Evolutionary conservation across 768 basidiomycete species (phyloP), one percentile per base, ranked within the genome.

Genomic region (Rhodotorula taiwanensis): DNA sequence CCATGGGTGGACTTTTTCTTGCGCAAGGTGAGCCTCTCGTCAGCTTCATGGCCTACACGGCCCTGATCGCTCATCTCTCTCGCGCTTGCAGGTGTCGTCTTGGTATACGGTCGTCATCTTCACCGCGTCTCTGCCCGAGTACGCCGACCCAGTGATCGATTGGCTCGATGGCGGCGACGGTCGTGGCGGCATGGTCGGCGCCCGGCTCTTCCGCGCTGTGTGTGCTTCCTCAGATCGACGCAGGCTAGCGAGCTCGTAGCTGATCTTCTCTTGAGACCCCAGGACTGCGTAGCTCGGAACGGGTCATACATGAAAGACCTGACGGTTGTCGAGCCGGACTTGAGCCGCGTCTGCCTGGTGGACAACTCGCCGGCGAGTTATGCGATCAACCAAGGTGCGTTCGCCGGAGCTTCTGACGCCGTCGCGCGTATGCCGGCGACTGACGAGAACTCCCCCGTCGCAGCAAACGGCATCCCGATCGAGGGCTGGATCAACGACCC

Each of bases 81-180:
- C 30, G n/a, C 48, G 61, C 44, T n/a, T 5, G n/a, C 71, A 98
- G 93, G 94, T 97, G 44, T 93, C 95, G 34, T 81, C 86, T 30
- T 99, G 95, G 95, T 99, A 99, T 77, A 98, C 93, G 2, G 83
- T 99, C 63, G 92, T 99, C 56, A 91, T 99, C 67, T 99, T 94
- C 77, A 99, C 95, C 36, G 95, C 95, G 11, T 97, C 94, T 14
- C 90, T 99, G 89, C 88, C 92, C 73, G 95, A 99, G 77, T 99
- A 99, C 75, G 95, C 95, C 65, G 95, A 99, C 79, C 95, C 95
- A 0, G 93, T 99, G 33, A 99, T 99, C 70, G 95, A 99, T 77
- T 99, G 95, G 95, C 79, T 99, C 57, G 95, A 99, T 74, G 66
- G 68, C 18, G 72, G 72, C 18, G 90, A 86, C 58, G 69, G 69